phyloP scores from a whole-genome alignment of 1,139 yeast genomes.

The Suhomyces wounanorum region DNA sequence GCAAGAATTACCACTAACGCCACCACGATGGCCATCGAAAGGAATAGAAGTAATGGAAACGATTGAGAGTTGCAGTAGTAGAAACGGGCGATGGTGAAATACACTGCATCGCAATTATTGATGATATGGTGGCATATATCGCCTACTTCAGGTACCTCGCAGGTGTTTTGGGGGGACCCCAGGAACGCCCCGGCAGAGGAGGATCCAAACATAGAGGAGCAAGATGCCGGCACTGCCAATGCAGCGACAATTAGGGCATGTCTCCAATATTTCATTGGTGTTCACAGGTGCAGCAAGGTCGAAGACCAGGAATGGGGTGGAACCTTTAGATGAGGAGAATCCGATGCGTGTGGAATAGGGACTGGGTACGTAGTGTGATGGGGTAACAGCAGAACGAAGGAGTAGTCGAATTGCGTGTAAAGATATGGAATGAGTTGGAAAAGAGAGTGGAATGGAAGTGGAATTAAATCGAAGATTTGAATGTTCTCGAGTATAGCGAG shows the following conservation, averaged over 20 bases:
- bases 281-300: background rate
- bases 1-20: constrained; percentile 23
- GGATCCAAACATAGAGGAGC: background rate
- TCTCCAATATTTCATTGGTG: background rate
- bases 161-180: constrained; percentile 1
- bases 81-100: constrained; percentile 28
- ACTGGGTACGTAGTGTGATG: too few relatives aligned
- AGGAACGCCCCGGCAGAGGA: background rate
- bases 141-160: constrained; percentile 4
- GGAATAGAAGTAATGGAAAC: constrained; percentile 11
- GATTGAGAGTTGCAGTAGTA: constrained; percentile 31
- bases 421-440: background rate
- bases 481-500: background rate
- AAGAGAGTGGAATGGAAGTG: background rate
- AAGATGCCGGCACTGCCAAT: background rate
- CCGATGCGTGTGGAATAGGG: background rate
- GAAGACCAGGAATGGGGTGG: background rate
- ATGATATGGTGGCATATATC: constrained; percentile 25
- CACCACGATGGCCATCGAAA: constrained; percentile 22
- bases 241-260: background rate
- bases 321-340: background rate
- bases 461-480: background rate
- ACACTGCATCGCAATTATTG: constrained; percentile 26
- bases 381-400: background rate
- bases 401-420: background rate